Percentiles rank a stretch among this genome's conserved stretches.
phyloP scores from a whole-genome alignment of 202 grass and related monocot species.

The Zoysia matrella region DNA sequence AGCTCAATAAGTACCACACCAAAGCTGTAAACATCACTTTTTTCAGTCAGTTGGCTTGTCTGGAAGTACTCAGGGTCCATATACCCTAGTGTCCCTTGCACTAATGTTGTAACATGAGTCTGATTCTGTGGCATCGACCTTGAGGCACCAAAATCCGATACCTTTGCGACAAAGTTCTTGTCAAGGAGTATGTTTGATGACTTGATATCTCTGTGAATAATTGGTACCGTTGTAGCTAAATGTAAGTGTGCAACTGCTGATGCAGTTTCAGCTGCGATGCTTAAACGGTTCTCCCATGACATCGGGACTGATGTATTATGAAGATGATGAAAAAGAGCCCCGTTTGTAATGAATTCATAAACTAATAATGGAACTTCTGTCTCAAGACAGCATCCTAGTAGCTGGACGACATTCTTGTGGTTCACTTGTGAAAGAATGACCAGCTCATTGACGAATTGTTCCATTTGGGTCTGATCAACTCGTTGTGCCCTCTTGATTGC shows the following conservation, averaged over 20 bases:
- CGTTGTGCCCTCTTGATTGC: conserved; percentile 64
- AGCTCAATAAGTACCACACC: conserved; percentile 75
- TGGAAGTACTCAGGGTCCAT: conserved; percentile 85
- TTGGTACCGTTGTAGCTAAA: conserved; percentile 50
- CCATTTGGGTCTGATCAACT: conserved; percentile 55
- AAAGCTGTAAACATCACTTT: conserved; percentile 91
- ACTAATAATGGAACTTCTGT: conserved; percentile 72
- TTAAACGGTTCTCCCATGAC: conserved; percentile 66
- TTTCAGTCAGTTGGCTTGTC: conserved; percentile 77
- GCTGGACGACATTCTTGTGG: conserved; percentile 67
- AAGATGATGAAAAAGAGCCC: conserved; percentile 65
- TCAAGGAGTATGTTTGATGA: conserved; percentile 84
- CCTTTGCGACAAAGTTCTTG: conserved; percentile 62
- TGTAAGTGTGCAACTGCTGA: conserved; percentile 68
- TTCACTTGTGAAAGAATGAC: conserved; percentile 65
- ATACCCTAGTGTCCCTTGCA: conserved; percentile 83
- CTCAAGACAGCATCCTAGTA: conserved; percentile 76
- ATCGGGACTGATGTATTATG: conserved; percentile 47
- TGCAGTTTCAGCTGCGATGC: conserved; percentile 73
- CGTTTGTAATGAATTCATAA: conserved; percentile 80
- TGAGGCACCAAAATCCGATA: conserved; percentile 83
- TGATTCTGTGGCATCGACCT: conserved; percentile 61
- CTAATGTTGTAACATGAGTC: conserved; percentile 80
- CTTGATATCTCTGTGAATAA: conserved; percentile 83
- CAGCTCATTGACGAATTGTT: conserved; percentile 68